Conservation (phyloP, 192 early-diverging fungal species). For the Pilobolus umbonatus region DNA sequence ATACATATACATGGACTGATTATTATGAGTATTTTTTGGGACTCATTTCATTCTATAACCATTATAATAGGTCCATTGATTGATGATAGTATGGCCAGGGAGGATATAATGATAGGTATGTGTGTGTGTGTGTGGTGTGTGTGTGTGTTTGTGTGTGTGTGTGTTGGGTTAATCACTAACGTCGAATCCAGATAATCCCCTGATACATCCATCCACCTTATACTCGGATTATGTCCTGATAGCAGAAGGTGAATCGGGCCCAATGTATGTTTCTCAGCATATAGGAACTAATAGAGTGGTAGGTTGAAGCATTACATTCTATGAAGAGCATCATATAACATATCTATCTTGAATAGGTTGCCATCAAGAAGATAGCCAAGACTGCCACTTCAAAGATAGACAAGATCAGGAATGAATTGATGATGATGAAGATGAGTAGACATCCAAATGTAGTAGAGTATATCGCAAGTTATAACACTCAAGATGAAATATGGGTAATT, state of each 20-base stretch:
- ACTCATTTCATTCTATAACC: no score
- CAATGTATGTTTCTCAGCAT: slow-evolving; percentile 78
- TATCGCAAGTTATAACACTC: slow-evolving; percentile 75
- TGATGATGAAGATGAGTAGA: slow-evolving; percentile 80
- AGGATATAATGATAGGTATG: no score
- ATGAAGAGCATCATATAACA: no score
- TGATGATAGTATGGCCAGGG: neutral
- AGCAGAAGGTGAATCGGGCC: slow-evolving; percentile 91
- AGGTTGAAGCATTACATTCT: no score
- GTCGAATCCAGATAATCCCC: slow-evolving; percentile 44
- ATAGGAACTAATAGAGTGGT: slow-evolving; percentile 30
- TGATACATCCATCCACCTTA: slow-evolving; percentile 69
- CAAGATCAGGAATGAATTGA: slow-evolving; percentile 85
- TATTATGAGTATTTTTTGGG: neutral
- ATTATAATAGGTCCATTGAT: no score
- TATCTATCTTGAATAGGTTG: slow-evolving; percentile 60
- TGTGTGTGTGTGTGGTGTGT: no score
- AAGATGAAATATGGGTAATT: slow-evolving; percentile 80
- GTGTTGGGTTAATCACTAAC: no score
- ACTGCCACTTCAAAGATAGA: slow-evolving; percentile 84
- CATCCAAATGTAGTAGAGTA: slow-evolving; percentile 96
- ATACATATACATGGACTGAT: neutral
- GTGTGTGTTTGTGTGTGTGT: no score
- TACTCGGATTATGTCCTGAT: slow-evolving; percentile 85
- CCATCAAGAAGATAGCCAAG: slow-evolving; percentile 89